Conservation (phyloP, 176 grass and related monocot genomes). For the Aegilops longissima region DNA sequence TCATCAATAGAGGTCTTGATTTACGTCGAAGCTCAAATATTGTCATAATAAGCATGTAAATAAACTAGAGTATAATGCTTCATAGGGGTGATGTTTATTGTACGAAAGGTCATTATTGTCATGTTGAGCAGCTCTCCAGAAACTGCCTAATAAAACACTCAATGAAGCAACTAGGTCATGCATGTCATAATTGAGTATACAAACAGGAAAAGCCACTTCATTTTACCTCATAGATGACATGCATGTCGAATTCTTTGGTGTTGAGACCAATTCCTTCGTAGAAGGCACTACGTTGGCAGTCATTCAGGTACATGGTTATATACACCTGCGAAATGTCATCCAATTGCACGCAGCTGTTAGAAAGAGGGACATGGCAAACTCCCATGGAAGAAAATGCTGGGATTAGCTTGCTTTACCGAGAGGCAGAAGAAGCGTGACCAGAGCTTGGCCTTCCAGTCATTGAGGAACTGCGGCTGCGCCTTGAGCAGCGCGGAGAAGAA, state of each 20-base stretch:
- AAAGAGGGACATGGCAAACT: not conserved
- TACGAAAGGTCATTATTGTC: not conserved
- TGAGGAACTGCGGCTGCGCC: constrained; percentile 94
- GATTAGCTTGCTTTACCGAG: constrained; percentile 54
- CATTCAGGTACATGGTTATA: constrained; percentile 99
- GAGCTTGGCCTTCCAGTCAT: constrained; percentile 97
- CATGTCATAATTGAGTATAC: not conserved
- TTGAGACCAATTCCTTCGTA: constrained; percentile 92
- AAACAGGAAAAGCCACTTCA: not conserved
- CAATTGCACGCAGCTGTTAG: not conserved
- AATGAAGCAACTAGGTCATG: constrained; percentile 5
- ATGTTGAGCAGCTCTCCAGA: constrained; percentile 1
- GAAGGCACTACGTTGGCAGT: constrained; percentile 81
- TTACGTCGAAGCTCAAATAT: not conserved
- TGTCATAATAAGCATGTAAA: constrained; percentile 16
- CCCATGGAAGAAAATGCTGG: constrained; percentile 9
- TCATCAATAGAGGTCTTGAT: not conserved
- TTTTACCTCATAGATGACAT: constrained; percentile 95
- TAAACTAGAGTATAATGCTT: not conserved
- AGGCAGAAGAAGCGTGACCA: constrained; percentile 99
- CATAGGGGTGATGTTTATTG: not conserved
- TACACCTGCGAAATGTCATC: constrained; percentile 62
- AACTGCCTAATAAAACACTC: not conserved
- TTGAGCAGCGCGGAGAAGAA: constrained; percentile 94
- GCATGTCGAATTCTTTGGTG: constrained; percentile 99